A percentile compares a stretch with the other conserved stretches of the same genome.
These are phyloP conservation scores for Venturia effusa DNA, from an alignment of 2,329 filamentous ascomycete genomes.

Conservation along the genomic window DNA sequence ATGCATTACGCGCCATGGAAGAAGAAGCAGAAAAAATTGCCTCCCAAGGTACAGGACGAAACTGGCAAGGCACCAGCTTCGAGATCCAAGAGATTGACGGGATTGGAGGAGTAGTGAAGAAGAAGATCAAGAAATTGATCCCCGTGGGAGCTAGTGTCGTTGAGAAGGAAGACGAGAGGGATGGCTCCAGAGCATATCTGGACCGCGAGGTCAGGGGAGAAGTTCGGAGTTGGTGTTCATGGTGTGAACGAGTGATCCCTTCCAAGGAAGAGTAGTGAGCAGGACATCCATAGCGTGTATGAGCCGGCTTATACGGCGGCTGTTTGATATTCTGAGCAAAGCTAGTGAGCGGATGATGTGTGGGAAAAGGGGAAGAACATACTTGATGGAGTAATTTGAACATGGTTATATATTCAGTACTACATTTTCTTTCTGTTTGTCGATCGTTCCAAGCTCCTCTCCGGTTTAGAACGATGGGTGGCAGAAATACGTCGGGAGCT, in stretches of 20 bases:
- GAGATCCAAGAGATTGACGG: conserved; percentile 82
- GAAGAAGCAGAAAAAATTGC: conserved; percentile 18
- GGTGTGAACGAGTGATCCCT: conserved; percentile 72
- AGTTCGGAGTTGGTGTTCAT: conserved; percentile 79
- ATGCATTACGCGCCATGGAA: conserved; percentile 41
- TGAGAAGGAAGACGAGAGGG: conserved; percentile 48
- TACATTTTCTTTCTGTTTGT: too few species aligned
- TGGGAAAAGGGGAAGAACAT: too few species aligned
- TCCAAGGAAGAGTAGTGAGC: conserved; percentile 34
- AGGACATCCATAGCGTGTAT: neutral
- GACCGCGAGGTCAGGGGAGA: conserved; percentile 57
- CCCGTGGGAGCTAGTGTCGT: conserved; percentile 76
- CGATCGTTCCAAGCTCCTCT: too few species aligned
- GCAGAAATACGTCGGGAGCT: too few species aligned
- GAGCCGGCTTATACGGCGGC: neutral
- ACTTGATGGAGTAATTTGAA: too few species aligned
- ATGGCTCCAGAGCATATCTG: conserved; percentile 45
- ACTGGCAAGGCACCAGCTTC: conserved; percentile 59
- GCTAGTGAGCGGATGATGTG: neutral
- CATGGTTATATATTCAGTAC: too few species aligned
- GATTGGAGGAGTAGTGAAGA: conserved; percentile 78
- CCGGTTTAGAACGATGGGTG: too few species aligned
- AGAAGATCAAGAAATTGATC: conserved; percentile 74
- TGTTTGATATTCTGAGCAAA: neutral
- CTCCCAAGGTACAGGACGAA: conserved; percentile 19